Conservation (phyloP, 2,329 filamentous ascomycete species). For the Nemania sp. region DNA sequence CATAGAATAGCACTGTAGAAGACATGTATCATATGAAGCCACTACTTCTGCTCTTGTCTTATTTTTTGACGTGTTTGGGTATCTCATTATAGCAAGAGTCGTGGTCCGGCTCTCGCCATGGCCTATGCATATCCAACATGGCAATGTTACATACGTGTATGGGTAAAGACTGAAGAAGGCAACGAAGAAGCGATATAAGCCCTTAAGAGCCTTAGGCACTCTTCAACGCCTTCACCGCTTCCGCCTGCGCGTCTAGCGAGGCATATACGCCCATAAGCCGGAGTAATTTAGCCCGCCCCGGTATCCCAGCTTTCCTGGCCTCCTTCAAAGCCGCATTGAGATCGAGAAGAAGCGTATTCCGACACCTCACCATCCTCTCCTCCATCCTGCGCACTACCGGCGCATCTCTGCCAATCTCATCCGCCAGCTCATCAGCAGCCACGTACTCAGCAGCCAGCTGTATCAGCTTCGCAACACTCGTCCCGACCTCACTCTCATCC, state of each 20-base stretch:
- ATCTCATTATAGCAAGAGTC: conserved; percentile 6
- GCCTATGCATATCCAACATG: too few species aligned
- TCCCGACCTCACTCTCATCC: conserved; percentile 44
- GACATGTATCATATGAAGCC: conserved; percentile 21
- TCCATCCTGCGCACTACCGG: conserved; percentile 56
- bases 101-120: background rate
- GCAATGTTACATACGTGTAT: background rate
- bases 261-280: conserved; percentile 58
- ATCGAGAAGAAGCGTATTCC: conserved; percentile 61
- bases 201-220: conserved; percentile 36
- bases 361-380: conserved; percentile 56
- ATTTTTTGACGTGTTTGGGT: conserved; percentile 8
- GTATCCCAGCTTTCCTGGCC: conserved; percentile 46
- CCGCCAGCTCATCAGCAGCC: conserved; percentile 47
- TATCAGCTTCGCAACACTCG: conserved; percentile 51
- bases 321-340: conserved; percentile 53
- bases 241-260: conserved; percentile 54
- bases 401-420: conserved; percentile 50
- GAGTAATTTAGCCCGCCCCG: conserved; percentile 51
- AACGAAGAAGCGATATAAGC: too few species aligned
- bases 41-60: too few species aligned
- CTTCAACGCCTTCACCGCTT: conserved; percentile 56
- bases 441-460: conserved; percentile 52
- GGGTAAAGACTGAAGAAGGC: background rate
- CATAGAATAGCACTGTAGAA: too few species aligned